Conservation (phyloP, 208 protist genomes). For the Angomonas ambiguus region DNA sequence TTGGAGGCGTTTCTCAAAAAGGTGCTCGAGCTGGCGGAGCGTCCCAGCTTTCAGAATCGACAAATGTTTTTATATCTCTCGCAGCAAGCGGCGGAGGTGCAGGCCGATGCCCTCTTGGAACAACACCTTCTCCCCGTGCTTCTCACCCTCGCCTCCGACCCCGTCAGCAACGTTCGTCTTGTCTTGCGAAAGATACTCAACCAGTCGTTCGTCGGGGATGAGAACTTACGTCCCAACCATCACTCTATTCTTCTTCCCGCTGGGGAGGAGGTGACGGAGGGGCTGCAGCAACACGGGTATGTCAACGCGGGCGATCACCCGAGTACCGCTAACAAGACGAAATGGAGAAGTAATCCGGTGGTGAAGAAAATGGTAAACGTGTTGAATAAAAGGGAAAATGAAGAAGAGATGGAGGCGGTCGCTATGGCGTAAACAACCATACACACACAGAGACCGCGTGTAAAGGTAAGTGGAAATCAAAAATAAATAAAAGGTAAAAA, state of each 20-base stretch:
- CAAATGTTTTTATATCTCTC: conserved; percentile 88
- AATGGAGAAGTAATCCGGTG: conserved; percentile 44
- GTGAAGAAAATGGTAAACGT: conserved; percentile 35
- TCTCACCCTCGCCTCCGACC: conserved; percentile 41
- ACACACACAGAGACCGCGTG: too few relatives aligned
- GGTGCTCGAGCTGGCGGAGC: conserved; percentile 69
- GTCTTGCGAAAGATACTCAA: conserved; percentile 64
- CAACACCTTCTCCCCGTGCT: conserved; percentile 51
- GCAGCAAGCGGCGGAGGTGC: conserved; percentile 71
- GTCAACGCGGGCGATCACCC: background rate
- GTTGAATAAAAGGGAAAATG: conserved; percentile 11
- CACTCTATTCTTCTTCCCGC: background rate
- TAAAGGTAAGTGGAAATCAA: background rate
- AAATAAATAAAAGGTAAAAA: background rate
- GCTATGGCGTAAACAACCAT: background rate
- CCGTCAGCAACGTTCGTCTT: conserved; percentile 82
- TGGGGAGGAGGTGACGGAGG: background rate
- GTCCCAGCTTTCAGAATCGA: conserved; percentile 71
- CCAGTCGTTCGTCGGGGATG: conserved; percentile 52
- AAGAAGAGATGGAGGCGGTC: background rate
- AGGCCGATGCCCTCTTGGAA: conserved; percentile 47
- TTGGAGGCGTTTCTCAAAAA: conserved; percentile 48
- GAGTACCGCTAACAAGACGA: conserved; percentile 11
- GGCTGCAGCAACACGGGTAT: background rate
- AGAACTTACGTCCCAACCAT: conserved; percentile 2